These are phyloP conservation scores for Ceratobasidium sp. DNA, from an alignment of 1,284 basidiomycete species.

Conservation along the genomic window DNA sequence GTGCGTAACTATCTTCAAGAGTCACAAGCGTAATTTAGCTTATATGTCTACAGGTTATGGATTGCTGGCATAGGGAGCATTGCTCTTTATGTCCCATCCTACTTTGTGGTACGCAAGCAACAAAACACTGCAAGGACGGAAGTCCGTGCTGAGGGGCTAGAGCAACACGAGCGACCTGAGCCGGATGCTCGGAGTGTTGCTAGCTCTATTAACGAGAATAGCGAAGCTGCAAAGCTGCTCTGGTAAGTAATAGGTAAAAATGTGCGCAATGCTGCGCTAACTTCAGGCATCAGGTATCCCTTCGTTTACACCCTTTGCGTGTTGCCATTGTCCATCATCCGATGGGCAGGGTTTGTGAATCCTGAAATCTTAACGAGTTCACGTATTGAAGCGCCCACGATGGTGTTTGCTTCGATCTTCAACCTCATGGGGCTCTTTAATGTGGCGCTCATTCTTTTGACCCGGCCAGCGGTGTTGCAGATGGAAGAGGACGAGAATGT, in stretches of 20 bases:
- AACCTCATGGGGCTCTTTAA: constrained; percentile 35
- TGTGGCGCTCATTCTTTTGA: constrained; percentile 11
- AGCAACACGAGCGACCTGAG: not conserved
- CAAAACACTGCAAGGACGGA: not conserved
- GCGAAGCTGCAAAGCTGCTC: constrained; percentile 17
- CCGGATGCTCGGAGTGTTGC: not conserved
- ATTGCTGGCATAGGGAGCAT: constrained; percentile 32
- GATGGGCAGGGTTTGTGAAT: constrained; percentile 29
- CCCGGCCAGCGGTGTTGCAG: constrained; percentile 4
- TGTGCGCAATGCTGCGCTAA: not conserved
- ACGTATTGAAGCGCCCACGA: not conserved
- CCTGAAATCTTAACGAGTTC: constrained; percentile 5
- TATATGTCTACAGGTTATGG: constrained; percentile 20
- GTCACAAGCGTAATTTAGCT: not conserved
- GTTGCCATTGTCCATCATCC: constrained; percentile 19
- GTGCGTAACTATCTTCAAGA: not conserved
- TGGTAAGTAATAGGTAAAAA: not conserved
- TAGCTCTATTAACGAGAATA: constrained; percentile 2
- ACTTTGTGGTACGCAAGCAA: constrained; percentile 16
- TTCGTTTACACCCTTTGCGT: constrained; percentile 32
- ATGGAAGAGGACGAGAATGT: not conserved
- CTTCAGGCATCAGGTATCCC: constrained; percentile 7
- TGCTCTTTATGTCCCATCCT: constrained; percentile 34
- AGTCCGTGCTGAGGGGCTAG: not conserved
- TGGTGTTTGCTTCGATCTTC: constrained; percentile 26